A percentile compares a stretch with the other conserved stretches of the same genome.
Evolutionary conservation across 345 rosid species (phyloP).

Genomic region (Hibiscus trionum): DNA sequence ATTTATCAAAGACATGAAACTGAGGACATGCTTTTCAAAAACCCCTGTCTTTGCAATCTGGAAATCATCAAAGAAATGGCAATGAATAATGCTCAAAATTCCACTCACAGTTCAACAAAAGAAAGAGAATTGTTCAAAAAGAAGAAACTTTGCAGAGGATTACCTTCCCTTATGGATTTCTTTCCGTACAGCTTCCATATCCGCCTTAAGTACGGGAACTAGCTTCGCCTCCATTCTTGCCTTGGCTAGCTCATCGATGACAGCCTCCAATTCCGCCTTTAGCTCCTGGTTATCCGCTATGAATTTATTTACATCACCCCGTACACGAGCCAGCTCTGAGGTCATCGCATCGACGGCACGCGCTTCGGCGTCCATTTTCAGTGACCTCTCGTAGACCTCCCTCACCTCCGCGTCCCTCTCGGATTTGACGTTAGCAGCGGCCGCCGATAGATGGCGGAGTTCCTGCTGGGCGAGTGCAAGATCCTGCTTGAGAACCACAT

Average conservation of each 20-base stretch:
- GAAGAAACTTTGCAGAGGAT: background rate
- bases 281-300: slow-evolving; percentile 35
- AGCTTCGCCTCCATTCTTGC: slow-evolving; percentile 39
- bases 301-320: slow-evolving; percentile 40
- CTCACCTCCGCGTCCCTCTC: slow-evolving; percentile 62
- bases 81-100: background rate
- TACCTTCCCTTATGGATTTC: slow-evolving; percentile 80
- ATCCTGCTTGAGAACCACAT: slow-evolving; percentile 67
- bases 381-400: slow-evolving; percentile 53
- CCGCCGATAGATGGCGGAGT: slow-evolving; percentile 32
- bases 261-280: slow-evolving; percentile 28
- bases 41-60: background rate
- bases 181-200: slow-evolving; percentile 39
- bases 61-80: background rate
- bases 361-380: slow-evolving; percentile 60
- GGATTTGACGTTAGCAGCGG: slow-evolving; percentile 43
- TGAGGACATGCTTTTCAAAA: background rate
- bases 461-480: slow-evolving; percentile 51
- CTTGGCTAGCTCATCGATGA: slow-evolving; percentile 39
- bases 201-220: slow-evolving; percentile 32
- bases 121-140: no score
- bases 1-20: background rate
- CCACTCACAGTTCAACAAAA: no score
- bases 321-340: slow-evolving; percentile 52
- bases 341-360: slow-evolving; percentile 42